Base-by-base conservation (phyloP, 1,284 basidiomycete genomes). In the Pseudozyma thailandica region DNA sequence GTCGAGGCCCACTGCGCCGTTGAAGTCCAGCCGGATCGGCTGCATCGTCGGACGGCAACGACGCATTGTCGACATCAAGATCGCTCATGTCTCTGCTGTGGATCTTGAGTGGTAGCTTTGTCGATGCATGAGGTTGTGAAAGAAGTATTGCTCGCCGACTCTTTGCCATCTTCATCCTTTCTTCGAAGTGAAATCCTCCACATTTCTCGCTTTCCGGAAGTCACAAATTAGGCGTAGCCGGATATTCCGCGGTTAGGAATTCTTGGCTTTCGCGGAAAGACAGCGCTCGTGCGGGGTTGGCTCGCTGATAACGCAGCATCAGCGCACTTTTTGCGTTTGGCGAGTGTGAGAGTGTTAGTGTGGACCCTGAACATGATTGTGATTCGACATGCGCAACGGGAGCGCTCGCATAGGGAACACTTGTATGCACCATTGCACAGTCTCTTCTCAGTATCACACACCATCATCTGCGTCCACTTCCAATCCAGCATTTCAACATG, bases 291-390 rank as follows among this genome's bases (percentile, higher is more conserved):
- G n/a, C n/a, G n/a, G n/a, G n/a, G n/a, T n/a, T n/a, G n/a, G n/a
- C n/a, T n/a, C n/a, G n/a, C n/a, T n/a, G n/a, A n/a, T n/a, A n/a
- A n/a, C n/a, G n/a, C n/a, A n/a, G n/a, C n/a, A n/a, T 16, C 31
- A 33, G n/a, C 12, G 31, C 31, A 16, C 31, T 10, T 33, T 10
- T 33, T 8, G 31, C 31, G 31, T 33, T 10, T 33, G 12, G 31
- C 31, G 31, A n/a, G n/a, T n/a, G n/a, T n/a, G n/a, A n/a, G n/a
- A n/a, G n/a, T n/a, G n/a, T n/a, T n/a, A 20, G 39, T 30, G 26
- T 51, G 52, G 59, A 55, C 59, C 59, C 59, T 62, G 52, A 41
- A 30, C 48, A 25, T 3, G n/a, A 18, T n/a, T 16, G 21, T 12
- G 23, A 18, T 10, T 7, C 20, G 13, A 3, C 9, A 9, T 13